Percentiles rank a stretch among this genome's conserved stretches.
Evolutionary conservation across 768 basidiomycete genomes (phyloP).

Genomic region (Macrolepiota albuminosa): DNA sequence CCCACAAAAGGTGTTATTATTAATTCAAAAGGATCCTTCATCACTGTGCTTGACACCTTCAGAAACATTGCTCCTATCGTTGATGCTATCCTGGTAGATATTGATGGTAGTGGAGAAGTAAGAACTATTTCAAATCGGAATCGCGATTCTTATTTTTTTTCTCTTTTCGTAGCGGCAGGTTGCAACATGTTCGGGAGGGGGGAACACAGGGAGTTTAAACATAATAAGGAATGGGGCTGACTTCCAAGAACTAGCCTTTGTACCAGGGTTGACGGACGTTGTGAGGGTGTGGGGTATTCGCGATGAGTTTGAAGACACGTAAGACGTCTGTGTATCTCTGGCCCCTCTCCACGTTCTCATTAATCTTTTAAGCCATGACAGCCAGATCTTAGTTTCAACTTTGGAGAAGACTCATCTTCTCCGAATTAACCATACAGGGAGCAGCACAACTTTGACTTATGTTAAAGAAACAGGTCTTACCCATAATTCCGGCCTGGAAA

Average conservation of each 20-base stretch:
- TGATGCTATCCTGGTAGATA: conserved; percentile 75
- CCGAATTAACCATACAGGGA: conserved; percentile 36
- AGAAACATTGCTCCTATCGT: conserved; percentile 80
- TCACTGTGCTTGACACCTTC: conserved; percentile 60
- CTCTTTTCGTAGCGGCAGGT: conserved; percentile 56
- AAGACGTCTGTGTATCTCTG: conserved; percentile 20
- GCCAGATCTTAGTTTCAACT: conserved; percentile 59
- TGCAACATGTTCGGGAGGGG: conserved; percentile 82
- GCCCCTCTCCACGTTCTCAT: conserved; percentile 1
- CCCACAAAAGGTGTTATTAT: conserved; percentile 42
- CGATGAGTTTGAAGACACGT: conserved; percentile 43
- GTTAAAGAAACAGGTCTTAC: conserved; percentile 27
- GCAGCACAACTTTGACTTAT: conserved; percentile 36
- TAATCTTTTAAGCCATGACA: conserved; percentile 25
- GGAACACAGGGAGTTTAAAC: conserved; percentile 71
- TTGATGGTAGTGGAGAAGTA: conserved; percentile 68
- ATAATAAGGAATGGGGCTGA: conserved; percentile 80
- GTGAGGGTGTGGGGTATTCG: conserved; percentile 61
- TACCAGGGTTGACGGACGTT: conserved; percentile 55
- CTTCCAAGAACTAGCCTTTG: conserved; percentile 56
- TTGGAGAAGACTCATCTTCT: conserved; percentile 51
- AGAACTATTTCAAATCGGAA: conserved; percentile 10
- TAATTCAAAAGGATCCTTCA: conserved; percentile 46
- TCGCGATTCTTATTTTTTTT: neutral
- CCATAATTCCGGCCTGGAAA: conserved; percentile 34